phyloP scores from a whole-genome alignment of 139 green algal species.

The Micromonas commoda region DNA sequence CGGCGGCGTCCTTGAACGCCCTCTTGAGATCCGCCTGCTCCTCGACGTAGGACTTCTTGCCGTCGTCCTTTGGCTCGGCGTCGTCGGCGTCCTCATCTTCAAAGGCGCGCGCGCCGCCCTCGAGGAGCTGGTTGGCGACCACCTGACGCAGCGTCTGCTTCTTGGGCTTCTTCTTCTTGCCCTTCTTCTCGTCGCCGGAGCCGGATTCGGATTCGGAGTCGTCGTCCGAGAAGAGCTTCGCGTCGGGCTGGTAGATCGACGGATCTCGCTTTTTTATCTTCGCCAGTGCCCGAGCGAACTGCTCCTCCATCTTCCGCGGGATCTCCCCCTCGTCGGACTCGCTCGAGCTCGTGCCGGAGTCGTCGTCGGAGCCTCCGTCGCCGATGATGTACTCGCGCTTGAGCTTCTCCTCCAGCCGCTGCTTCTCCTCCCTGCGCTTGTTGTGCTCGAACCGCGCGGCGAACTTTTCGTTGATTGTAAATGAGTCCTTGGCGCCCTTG shows the following conservation, averaged over 20 bases:
- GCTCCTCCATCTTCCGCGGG: background rate
- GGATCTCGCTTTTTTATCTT: slow-evolving; percentile 26
- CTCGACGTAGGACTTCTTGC: slow-evolving; percentile 11
- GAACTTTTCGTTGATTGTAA: slow-evolving; percentile 13
- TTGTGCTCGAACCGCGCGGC: slow-evolving; percentile 25
- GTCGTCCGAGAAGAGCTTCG: slow-evolving; percentile 25
- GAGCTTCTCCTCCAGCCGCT: slow-evolving; percentile 23
- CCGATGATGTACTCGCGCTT: slow-evolving; percentile 2
- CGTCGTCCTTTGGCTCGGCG: background rate
- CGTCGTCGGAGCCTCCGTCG: background rate
- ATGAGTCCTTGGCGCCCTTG: background rate
- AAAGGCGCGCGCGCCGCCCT: slow-evolving; percentile 22
- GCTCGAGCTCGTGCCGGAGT: background rate
- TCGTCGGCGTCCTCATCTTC: slow-evolving; percentile 3
- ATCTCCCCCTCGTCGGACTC: slow-evolving; percentile 18
- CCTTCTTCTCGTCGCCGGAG: background rate
- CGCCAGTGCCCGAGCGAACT: slow-evolving; percentile 20
- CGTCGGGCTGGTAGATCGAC: slow-evolving; percentile 28
- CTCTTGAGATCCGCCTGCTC: slow-evolving; percentile 16
- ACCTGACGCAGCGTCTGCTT: slow-evolving; percentile 5
- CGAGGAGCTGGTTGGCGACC: slow-evolving; percentile 21
- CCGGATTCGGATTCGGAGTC: background rate
- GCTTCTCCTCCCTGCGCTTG: slow-evolving; percentile 9
- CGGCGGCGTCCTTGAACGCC: slow-evolving; percentile 18
- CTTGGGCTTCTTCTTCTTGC: slow-evolving; percentile 14